Base-by-base conservation (phyloP, 2,329 filamentous ascomycete genomes). In the Fusarium transvaalense region DNA sequence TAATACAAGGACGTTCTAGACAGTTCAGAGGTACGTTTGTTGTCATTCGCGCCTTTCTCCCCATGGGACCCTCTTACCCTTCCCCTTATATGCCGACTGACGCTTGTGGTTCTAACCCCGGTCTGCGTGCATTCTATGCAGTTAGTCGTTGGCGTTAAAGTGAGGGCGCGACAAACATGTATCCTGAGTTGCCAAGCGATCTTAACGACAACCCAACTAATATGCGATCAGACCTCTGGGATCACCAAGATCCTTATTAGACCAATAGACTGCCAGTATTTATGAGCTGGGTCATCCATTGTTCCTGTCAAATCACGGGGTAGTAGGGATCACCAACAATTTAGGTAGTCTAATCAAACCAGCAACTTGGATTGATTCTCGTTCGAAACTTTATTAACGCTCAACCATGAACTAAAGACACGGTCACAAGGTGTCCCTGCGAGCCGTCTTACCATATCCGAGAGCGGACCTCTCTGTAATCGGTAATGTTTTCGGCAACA, bases 21-120 rank as follows among this genome's bases (percentile, higher is more conserved):
- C 52, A 57, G 43, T 31, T 25, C 45, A n/a, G n/a, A 37, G 32
- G 45, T 52, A 54, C 29, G 23, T 51, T 32, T 54, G 41, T 50
- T 66, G 66, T 68, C 65, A 61, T 45, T 27, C 32, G 43, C 61
- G 61, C 66, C 66, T 66, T 66, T 51, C 46, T 45, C 37, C 43
- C 13, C 41, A 29, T 25, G 14, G 31, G 41, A 52, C 56, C 41
- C 38, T 55, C 43, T 27, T 42, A 50, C 25, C 45, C 50, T 54
- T 66, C 25, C 56, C 56, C 56, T 53, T 55, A 34, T 34, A 38
- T 64, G 31, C 15, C 12, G 37, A 31, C 56, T 54, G 59, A 50
- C 56, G 38, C 65, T 43, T 66, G 50, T 65, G 41, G 21, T 29
- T 43, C 38, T 38, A 21, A 57, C 60, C 48, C 60, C 43, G 43